phyloP scores from a whole-genome alignment of 2,329 filamentous ascomycete species.

The Xylaria sp. region DNA sequence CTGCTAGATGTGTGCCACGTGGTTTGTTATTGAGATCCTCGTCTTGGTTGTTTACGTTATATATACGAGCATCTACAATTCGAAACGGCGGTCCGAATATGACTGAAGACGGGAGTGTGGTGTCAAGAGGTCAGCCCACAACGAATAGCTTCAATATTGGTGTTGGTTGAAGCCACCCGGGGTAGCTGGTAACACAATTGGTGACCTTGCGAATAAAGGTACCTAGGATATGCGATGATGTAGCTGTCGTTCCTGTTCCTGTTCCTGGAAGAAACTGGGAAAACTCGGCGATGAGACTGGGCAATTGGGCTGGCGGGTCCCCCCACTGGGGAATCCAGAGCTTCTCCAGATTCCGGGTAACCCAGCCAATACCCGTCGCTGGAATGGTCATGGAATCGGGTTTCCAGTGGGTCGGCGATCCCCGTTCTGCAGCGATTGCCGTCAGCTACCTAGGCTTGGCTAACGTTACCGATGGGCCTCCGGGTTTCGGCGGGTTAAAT shows the following conservation, averaged over 20 bases:
- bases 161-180: no score
- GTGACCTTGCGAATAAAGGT: no score
- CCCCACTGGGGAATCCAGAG: neutral
- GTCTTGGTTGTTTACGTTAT: neutral
- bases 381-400: constrained; percentile 9
- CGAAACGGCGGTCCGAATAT: neutral
- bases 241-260: no score
- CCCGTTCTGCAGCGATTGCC: neutral
- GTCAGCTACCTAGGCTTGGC: constrained; percentile 5
- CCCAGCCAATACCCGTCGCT: constrained; percentile 9
- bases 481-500: constrained; percentile 24
- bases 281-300: constrained; percentile 11
- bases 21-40: neutral
- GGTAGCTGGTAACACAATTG: no score
- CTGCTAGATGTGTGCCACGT: neutral
- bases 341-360: constrained; percentile 9
- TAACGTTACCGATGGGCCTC: constrained; percentile 14
- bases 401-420: neutral
- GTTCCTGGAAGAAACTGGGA: neutral
- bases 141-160: no score
- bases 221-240: neutral
- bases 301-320: constrained; percentile 1
- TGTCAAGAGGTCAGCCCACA: neutral
- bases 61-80: neutral
- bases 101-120: no score